Conservation (phyloP, 495 filamentous ascomycete genomes). For the Hypoxylon fragiforme region DNA sequence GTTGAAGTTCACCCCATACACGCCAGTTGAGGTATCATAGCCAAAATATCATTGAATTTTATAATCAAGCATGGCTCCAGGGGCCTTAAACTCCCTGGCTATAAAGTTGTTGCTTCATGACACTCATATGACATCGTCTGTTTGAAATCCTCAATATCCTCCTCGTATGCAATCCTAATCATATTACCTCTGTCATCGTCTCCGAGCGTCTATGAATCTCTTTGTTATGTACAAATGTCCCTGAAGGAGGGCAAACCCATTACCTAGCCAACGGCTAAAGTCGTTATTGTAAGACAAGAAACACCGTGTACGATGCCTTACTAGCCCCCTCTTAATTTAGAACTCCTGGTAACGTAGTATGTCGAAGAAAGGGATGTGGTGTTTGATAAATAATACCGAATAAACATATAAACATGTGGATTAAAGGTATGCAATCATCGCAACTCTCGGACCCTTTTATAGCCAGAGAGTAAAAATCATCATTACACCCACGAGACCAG, state of each 20-base stretch:
- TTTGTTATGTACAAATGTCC: slow-evolving; percentile 20
- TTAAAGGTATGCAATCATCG: too few species aligned
- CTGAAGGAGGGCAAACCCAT: slow-evolving; percentile 6
- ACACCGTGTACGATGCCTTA: slow-evolving; percentile 28
- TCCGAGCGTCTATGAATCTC: slow-evolving; percentile 15
- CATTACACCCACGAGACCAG: slow-evolving; percentile 56
- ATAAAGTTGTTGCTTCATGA: slow-evolving; percentile 32
- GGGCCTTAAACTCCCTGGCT: slow-evolving; percentile 5
- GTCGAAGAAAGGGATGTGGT: slow-evolving; percentile 16
- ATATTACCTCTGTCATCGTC: slow-evolving; percentile 12
- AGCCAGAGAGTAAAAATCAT: slow-evolving; percentile 58
- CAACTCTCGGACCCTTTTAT: slow-evolving; percentile 34
- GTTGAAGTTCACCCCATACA: too few species aligned
- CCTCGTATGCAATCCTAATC: slow-evolving; percentile 21
- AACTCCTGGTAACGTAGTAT: background rate
- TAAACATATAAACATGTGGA: too few species aligned
- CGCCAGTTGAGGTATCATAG: slow-evolving; percentile 18
- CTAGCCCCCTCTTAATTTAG: slow-evolving; percentile 9
- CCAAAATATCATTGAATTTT: slow-evolving; percentile 20
- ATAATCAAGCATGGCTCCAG: slow-evolving; percentile 14
- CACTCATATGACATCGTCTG: slow-evolving; percentile 24
- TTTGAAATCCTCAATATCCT: slow-evolving; percentile 5
- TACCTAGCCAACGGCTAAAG: slow-evolving; percentile 12
- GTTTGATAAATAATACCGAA: background rate
- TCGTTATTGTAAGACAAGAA: slow-evolving; percentile 21